Evolutionary conservation across 176 grass and related monocot genomes (phyloP), one percentile per base, ranked within the genome.

Genomic region (Chloris gayana): DNA sequence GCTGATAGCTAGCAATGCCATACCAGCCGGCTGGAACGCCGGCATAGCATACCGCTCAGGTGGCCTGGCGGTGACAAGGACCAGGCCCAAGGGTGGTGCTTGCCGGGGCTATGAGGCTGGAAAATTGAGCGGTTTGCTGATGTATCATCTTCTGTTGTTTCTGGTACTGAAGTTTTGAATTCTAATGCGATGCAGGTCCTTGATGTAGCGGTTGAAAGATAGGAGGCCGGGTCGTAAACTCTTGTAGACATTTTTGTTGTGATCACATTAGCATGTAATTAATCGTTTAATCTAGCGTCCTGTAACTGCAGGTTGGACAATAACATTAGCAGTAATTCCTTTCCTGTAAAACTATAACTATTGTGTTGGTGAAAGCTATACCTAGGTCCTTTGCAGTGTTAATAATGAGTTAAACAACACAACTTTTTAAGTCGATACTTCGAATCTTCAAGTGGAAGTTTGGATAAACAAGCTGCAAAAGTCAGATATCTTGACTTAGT

Each of bases 11-110:
- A 85, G 68, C 37, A 85, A 88, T 1, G 78, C 83, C 47, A 88
- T 93, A 45, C 91, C 82, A 4, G 64, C 49, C 1, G 62, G 61
- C 4, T 93, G 91, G 91, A 83, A 53, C 3, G 64, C 91, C 0
- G 80, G 87, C 12, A 22, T 58, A 35, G 64, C 77, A 0, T 93
- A 93, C 42, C 69, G 32, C 10, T 72, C 85, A 27, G 78, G 80
- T 3, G 85, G 85, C 24, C 63, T 88, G 42, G 86, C 53, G 24
- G 63, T 84, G 70, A 79, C 62, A 5, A 79, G 75, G 74, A 31
- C 53, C 30, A 84, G 39, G 25, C 31, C 51, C 4, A 79, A 70
- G 30, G 65, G 39, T 26, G 63, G 14, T 42, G 63, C 60, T 7
- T 35, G 2, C 19, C 39, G 25, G 69, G 1, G 32, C 24, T 14